Conservation (phyloP, 2,329 filamentous ascomycete species). For the Hirsutella minnesotensis region DNA sequence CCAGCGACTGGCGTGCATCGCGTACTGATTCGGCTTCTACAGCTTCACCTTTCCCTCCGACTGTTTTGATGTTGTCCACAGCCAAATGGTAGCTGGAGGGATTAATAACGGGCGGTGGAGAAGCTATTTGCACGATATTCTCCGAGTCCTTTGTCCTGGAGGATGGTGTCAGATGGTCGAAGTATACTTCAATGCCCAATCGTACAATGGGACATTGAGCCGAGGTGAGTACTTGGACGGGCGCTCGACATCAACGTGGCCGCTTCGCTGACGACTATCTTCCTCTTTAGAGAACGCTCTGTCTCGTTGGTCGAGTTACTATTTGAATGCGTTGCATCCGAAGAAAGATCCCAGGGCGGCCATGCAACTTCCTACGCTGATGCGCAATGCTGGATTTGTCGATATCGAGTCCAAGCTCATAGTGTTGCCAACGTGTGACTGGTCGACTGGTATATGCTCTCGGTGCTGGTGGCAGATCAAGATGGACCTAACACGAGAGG, state of each 20-base stretch:
- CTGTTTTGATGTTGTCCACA: constrained; percentile 76
- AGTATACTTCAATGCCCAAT: constrained; percentile 75
- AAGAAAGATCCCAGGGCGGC: constrained; percentile 56
- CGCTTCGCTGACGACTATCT: too few relatives aligned
- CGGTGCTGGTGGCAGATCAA: neutral
- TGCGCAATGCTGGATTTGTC: constrained; percentile 52
- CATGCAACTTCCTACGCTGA: constrained; percentile 44
- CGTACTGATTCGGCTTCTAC: neutral
- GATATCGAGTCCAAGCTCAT: constrained; percentile 56
- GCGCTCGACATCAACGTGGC: too few relatives aligned
- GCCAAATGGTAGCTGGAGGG: constrained; percentile 57
- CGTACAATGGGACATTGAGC: constrained; percentile 68
- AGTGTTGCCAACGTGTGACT: constrained; percentile 56
- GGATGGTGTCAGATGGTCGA: constrained; percentile 90
- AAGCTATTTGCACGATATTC: constrained; percentile 65
- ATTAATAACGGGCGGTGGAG: constrained; percentile 64
- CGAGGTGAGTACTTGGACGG: constrained; percentile 30
- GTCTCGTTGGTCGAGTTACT: constrained; percentile 53
- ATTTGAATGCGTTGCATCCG: constrained; percentile 48
- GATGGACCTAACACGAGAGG: neutral
- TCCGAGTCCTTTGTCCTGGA: constrained; percentile 56
- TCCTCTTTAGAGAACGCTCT: constrained; percentile 44
- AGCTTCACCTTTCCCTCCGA: constrained; percentile 57
- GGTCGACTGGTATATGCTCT: constrained; percentile 45
- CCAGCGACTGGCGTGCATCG: neutral